phyloP scores from a whole-genome alignment of 2,329 filamentous ascomycete genomes.

The Penicillium hesseltinei region DNA sequence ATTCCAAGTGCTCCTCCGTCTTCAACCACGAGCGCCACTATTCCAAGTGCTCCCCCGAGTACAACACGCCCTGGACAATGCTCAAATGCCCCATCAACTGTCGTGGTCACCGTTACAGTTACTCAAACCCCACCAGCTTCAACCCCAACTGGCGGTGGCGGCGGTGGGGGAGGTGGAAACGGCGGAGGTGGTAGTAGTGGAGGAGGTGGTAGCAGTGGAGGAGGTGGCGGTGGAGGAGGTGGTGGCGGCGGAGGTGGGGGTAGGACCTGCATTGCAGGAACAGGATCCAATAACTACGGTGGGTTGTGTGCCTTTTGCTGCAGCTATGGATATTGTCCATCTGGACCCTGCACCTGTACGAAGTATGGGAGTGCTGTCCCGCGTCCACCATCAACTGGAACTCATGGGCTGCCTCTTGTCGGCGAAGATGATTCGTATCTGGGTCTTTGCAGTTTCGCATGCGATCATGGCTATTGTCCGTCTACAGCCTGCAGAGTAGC shows the following conservation, averaged over 20 bases:
- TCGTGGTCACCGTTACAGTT: conserved; percentile 3
- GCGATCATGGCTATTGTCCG: conserved; percentile 50
- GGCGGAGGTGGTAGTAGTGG: background rate
- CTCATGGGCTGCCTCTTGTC: conserved; percentile 19
- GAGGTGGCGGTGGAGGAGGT: background rate
- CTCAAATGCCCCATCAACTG: background rate
- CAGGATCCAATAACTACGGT: conserved; percentile 30
- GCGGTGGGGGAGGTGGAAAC: background rate
- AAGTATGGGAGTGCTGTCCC: conserved; percentile 22
- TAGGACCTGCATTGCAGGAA: conserved; percentile 27
- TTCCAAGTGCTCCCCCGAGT: conserved; percentile 1
- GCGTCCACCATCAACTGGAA: conserved; percentile 25
- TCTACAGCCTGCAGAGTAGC: conserved; percentile 22
- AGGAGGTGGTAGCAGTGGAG: background rate
- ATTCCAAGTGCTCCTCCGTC: background rate
- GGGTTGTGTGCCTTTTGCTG: conserved; percentile 34
- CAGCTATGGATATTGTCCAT: conserved; percentile 32
- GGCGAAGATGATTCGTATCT: conserved; percentile 38
- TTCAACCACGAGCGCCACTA: background rate
- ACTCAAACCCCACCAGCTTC: conserved; percentile 3
- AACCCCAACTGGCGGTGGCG: background rate
- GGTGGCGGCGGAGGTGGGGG: conserved; percentile 1
- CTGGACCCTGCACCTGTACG: conserved; percentile 33
- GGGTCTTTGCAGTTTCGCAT: conserved; percentile 49
- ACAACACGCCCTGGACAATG: background rate